Evolutionary conservation across 345 rosid species (phyloP), one percentile per base, ranked within the genome.

Genomic region (Euphorbia peplus): DNA sequence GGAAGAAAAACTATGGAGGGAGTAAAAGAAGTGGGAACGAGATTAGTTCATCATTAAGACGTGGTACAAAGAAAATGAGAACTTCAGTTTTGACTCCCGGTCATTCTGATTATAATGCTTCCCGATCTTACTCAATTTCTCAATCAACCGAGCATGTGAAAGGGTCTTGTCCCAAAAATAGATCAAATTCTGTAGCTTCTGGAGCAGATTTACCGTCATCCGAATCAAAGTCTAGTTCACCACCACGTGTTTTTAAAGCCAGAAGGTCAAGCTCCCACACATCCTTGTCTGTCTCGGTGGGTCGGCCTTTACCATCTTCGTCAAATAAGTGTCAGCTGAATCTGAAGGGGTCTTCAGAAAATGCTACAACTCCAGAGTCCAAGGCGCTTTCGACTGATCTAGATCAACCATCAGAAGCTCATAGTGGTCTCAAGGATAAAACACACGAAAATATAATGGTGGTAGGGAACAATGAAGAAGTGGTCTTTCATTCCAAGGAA

Each of bases 121-220:
- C 77, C 48, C 67, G 19, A 59, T 81, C 73, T 57, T 48, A 3
- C 63, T 72, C 76, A 6, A 52, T 19, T n/a, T 70, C 76, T 73
- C 67, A 29, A 50, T 79, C 80, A 26, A 48, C 58, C 25, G 70
- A 68, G 69, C 75, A 47, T 59, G 50, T 58, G 42, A 60, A 24
- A 30, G 68, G 72, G 52, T 74, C 73, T 46, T 19, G 3, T 66
- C 50, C 60, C 4, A 57, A 0, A 44, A 68, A 73, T 51, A 72
- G 70, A 74, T 76, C 75, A 35, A 78, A 74, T 58, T 79, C 77
- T 26, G 14, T 51, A 29, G 77, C 80, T 50, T 70, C 71, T 24
- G 50, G 66, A 70, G 72, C 37, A 21, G 64, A 7, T 55, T 78
- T 74, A 18, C 18, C 42, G 39, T 69, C 84, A 44, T 66, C 69